Evolutionary conservation across 768 basidiomycete species (phyloP).

Genomic region (Mycena kentingensis): DNA sequence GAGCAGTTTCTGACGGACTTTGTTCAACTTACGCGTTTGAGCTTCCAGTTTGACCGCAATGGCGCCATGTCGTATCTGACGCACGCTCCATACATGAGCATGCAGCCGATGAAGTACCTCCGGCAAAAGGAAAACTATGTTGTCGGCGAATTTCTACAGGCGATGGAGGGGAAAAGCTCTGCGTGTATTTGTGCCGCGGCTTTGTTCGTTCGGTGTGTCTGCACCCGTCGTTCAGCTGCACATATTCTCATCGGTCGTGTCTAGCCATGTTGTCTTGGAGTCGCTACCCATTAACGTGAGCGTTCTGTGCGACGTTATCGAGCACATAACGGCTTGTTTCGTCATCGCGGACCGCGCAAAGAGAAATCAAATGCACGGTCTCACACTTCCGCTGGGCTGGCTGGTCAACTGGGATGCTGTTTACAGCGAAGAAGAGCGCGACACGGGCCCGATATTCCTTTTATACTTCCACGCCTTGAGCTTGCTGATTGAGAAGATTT

Average conservation of each 20-base stretch:
- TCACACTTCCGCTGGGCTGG: slow-evolving; percentile 60
- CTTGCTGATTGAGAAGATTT: slow-evolving; percentile 30
- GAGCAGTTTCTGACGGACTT: slow-evolving; percentile 43
- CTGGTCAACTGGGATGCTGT: slow-evolving; percentile 31
- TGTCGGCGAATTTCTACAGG: slow-evolving; percentile 34
- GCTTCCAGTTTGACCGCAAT: slow-evolving; percentile 39
- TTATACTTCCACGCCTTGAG: slow-evolving; percentile 24
- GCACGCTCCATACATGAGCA: slow-evolving; percentile 32
- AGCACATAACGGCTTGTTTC: slow-evolving; percentile 45
- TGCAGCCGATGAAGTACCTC: slow-evolving; percentile 22
- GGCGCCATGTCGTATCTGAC: slow-evolving; percentile 37
- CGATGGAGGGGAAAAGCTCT: slow-evolving; percentile 30
- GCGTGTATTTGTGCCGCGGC: slow-evolving; percentile 39
- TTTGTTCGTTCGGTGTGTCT: slow-evolving; percentile 41
- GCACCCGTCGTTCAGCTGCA: background rate
- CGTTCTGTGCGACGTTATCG: slow-evolving; percentile 54
- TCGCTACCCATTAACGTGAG: slow-evolving; percentile 44
- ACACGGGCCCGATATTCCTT: slow-evolving; percentile 7
- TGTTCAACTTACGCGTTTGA: slow-evolving; percentile 38
- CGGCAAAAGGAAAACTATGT: slow-evolving; percentile 19
- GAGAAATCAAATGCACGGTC: slow-evolving; percentile 38
- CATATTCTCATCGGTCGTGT: background rate
- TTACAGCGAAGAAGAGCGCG: slow-evolving; percentile 12
- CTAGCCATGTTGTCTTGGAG: slow-evolving; percentile 46
- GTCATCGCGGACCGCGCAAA: slow-evolving; percentile 37